These are phyloP conservation scores for Diplodia scrobiculata DNA, from an alignment of 2,329 filamentous ascomycete genomes.

Conservation along the genomic window DNA sequence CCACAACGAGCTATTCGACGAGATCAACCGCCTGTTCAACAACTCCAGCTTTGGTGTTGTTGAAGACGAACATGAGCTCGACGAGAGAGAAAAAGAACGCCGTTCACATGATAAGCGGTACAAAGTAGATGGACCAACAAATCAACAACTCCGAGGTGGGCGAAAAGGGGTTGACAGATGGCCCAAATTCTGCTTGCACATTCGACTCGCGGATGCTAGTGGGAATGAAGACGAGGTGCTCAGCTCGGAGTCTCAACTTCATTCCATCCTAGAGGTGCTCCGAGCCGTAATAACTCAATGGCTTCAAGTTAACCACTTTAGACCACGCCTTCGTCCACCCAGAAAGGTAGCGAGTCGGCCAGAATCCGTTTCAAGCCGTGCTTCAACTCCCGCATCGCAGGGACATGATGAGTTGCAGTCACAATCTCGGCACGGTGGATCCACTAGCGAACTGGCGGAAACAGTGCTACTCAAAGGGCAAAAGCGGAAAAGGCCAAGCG, in stretches of 20 bases:
- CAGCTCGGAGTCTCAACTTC: slow-evolving; percentile 46
- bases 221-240: slow-evolving; percentile 35
- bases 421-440: not conserved
- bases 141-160: slow-evolving; percentile 54
- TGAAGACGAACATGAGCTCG: slow-evolving; percentile 50
- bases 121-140: slow-evolving; percentile 54
- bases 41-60: slow-evolving; percentile 73
- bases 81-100: slow-evolving; percentile 44
- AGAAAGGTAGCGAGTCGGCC: slow-evolving; percentile 14
- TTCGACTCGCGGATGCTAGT: slow-evolving; percentile 35
- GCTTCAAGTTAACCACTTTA: slow-evolving; percentile 70
- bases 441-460: not conserved
- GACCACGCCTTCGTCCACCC: slow-evolving; percentile 50
- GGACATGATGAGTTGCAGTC: not conserved
- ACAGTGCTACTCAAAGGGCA: not conserved
- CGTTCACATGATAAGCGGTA: slow-evolving; percentile 46
- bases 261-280: slow-evolving; percentile 65
- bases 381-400: slow-evolving; percentile 2
- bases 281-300: slow-evolving; percentile 72
- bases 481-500: slow-evolving; percentile 36
- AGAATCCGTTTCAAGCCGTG: slow-evolving; percentile 15
- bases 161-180: slow-evolving; percentile 74
- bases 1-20: slow-evolving; percentile 70
- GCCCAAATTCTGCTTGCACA: slow-evolving; percentile 83
- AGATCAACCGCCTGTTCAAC: slow-evolving; percentile 75